Evolutionary conservation across 208 protist species (phyloP), one percentile per base, ranked within the genome.

Genomic region (Wallacemonas sp.): DNA sequence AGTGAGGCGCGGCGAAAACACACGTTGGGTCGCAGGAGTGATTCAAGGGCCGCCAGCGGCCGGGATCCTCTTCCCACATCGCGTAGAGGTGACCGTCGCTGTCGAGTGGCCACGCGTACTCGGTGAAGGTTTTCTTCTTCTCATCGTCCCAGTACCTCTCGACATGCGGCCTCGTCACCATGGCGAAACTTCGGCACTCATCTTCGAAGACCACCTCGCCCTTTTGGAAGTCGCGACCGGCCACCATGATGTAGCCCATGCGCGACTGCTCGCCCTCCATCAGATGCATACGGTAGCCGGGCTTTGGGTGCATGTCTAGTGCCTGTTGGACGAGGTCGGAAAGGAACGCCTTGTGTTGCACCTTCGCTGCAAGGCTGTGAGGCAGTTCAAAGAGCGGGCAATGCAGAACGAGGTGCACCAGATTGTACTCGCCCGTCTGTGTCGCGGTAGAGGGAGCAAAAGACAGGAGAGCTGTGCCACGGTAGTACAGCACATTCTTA

Each of bases 41-140:
- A 67, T 94, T 94, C 52, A 96, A 87, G 38, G 91, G 91, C 27
- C 86, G 76, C 91, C 91, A 96, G 24, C 75, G 73, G 29, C 54
- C 56, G 24, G 85, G 83, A 61, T 94, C 74, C 33, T 78, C 78
- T 67, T 94, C 85, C 85, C 91, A 94, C 33, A 93, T 93, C 3
- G 80, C 86, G 73, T 94, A 96, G 21, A 93, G 61, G 64, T 96
- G 90, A 4, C 87, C 87, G 26, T 95, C 90, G 4, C 65, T 64
- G 69, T 92, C 85, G 21, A 96, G 69, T 0, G 90, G 90, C 90
- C 90, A 96, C n/a, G 90, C 87, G 74, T 93, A 96, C 70, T 92
- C 82, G n/a, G 74, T 76, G 70, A 95, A 95, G 27, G 76, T 76
- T 32, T 68, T 66, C 67, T 85, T 84, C 29, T 76, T 41, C 23